A percentile compares a stretch with the other conserved stretches of the same genome.
These are phyloP conservation scores for Plantago major DNA, from an alignment of 257 asterid genomes.

Conservation along the genomic window DNA sequence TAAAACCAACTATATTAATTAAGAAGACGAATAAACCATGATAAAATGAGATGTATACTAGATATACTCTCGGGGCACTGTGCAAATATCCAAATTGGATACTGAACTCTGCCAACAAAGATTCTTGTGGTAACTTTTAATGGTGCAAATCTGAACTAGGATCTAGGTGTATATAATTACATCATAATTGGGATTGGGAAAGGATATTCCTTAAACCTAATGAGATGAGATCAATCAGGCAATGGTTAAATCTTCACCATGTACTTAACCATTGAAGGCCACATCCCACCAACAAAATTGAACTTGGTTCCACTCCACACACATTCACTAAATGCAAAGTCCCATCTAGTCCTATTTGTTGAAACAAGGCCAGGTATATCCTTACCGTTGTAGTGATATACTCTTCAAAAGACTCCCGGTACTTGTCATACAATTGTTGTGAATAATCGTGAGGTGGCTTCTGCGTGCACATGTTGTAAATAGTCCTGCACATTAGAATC, in stretches of 20 bases:
- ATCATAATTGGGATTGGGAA: not conserved
- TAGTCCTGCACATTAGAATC: slow-evolving; percentile 52
- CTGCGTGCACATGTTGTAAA: slow-evolving; percentile 98
- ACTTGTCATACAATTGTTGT: slow-evolving; percentile 88
- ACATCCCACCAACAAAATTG: not conserved
- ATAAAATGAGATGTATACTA: not conserved
- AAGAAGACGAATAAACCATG: not conserved
- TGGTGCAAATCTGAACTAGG: not conserved
- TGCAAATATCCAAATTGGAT: not conserved
- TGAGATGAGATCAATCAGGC: not conserved
- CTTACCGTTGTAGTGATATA: slow-evolving; percentile 76
- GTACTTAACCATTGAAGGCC: not conserved
- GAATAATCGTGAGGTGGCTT: slow-evolving; percentile 98
- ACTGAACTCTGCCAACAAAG: not conserved
- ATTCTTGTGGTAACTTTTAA: not conserved
- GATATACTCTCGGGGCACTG: not conserved
- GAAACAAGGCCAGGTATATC: slow-evolving; percentile 4
- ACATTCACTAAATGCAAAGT: not conserved
- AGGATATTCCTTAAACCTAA: not conserved
- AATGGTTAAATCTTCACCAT: not conserved
- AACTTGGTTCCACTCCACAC: not conserved
- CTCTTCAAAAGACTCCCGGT: slow-evolving; percentile 76
- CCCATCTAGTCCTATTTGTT: slow-evolving; percentile 1
- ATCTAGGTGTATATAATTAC: not conserved
- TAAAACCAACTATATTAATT: not conserved